Percentiles rank a stretch among this genome's conserved stretches.
Conservation (phyloP, 73 alveolate species). For the Symbiodinium pilosum region DNA sequence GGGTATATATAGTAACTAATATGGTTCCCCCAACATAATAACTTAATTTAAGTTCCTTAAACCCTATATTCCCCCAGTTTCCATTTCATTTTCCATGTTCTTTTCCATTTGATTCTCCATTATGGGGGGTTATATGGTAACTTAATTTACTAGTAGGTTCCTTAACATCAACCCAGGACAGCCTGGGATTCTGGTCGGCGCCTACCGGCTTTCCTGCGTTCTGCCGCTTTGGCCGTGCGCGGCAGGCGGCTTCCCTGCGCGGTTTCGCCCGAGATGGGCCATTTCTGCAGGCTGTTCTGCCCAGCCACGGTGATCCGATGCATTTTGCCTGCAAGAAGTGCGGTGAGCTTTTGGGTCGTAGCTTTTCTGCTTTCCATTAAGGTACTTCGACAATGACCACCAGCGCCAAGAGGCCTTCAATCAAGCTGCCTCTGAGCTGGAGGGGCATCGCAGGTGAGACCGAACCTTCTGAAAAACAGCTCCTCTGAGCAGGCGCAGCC, state of each 20-base stretch:
- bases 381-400: background rate
- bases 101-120: no score
- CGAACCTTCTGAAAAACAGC: background rate
- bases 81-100: no score
- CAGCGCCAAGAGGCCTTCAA: background rate
- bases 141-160: no score
- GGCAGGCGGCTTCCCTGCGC: background rate
- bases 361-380: no score
- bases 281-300: background rate
- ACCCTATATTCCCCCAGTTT: no score
- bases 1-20: no score
- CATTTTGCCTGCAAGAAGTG: background rate
- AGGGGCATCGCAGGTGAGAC: background rate
- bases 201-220: background rate
- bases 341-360: background rate
- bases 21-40: no score
- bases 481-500: background rate
- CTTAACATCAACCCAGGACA: background rate
- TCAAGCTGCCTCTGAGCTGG: background rate
- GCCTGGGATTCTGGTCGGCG: background rate
- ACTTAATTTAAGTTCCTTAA: no score
- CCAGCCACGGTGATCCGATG: constrained; percentile 3
- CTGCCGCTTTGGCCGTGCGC: background rate
- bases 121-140: no score
- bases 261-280: background rate